Evolutionary conservation across 2,329 filamentous ascomycete species (phyloP), one percentile per base, ranked within the genome.

Genomic region (Fusarium clavum): DNA sequence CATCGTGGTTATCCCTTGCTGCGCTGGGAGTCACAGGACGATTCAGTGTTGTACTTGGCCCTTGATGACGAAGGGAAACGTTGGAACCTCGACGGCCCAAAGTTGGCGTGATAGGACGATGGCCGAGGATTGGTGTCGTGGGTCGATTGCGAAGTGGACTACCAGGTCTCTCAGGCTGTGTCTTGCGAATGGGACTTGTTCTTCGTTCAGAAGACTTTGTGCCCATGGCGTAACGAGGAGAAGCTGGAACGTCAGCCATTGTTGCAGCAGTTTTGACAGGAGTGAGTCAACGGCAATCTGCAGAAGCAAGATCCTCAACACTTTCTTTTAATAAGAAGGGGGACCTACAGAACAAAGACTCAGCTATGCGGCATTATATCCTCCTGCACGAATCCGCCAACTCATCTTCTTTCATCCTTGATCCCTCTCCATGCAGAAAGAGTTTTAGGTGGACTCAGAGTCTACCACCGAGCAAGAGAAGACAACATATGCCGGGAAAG

Each of bases 221-320:
- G 14, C 64, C 70, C 30, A 70, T 73, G 14, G 72, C 70, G 41
- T 73, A 74, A 30, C 72, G 72, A 56, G 72, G 72, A 16, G 71
- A 67, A 18, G 58, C 47, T 43, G 59, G 48, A 22, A 44, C 40
- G n/a, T 64, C 52, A 10, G n/a, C 57, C 52, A 24, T 57, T 34
- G 24, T 32, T 18, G 20, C 20, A 47, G 25, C n/a, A 18, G 9
- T 3, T 43, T 12, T n/a, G n/a, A n/a, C 27, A 16, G 20, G n/a
- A 32, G 32, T 9, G 13, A 20, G 3, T 27, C 13, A 10, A 8
- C 1, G 7, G 41, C 1, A 44, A 16, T 16, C 20, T 44, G 4
- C 14, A 44, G 20, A 2, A 44, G 1, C 5, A n/a, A 4, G 18
- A 34, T 1, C 9, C 16, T 20, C 8, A 8, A 3, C 14, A 9